These are phyloP conservation scores for Pythium phragmiticola DNA, from an alignment of 352 stramenopile species.

Conservation along the genomic window DNA sequence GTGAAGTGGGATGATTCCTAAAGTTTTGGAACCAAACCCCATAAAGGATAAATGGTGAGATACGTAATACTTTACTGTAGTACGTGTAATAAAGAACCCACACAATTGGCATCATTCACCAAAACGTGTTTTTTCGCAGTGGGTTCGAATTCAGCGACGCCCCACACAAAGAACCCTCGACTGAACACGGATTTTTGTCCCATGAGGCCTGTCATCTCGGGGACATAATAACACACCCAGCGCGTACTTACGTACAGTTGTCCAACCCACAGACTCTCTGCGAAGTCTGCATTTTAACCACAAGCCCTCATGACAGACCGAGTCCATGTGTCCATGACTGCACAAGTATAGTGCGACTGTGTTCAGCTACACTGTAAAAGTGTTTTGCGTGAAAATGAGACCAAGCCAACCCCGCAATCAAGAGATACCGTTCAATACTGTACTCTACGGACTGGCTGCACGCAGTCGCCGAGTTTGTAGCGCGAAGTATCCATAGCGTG, in stretches of 20 bases:
- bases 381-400: constrained; percentile 1
- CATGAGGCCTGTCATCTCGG: too few species aligned
- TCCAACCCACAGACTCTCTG: neutral
- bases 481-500: too few species aligned
- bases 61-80: too few species aligned
- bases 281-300: neutral
- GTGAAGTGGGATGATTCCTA: constrained; percentile 2
- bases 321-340: neutral
- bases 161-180: neutral
- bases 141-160: neutral
- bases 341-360: neutral
- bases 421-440: too few species aligned
- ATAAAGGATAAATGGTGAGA: neutral
- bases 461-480: too few species aligned
- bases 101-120: neutral
- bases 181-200: neutral
- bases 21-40: neutral
- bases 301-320: neutral
- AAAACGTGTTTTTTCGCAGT: neutral
- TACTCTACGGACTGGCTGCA: neutral
- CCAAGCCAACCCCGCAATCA: neutral
- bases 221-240: neutral
- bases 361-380: neutral
- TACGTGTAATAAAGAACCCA: neutral
- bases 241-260: neutral